These are phyloP conservation scores for Apiotrichum mycotoxinovorans DNA, from an alignment of 1,284 basidiomycete genomes.

Conservation along the genomic window DNA sequence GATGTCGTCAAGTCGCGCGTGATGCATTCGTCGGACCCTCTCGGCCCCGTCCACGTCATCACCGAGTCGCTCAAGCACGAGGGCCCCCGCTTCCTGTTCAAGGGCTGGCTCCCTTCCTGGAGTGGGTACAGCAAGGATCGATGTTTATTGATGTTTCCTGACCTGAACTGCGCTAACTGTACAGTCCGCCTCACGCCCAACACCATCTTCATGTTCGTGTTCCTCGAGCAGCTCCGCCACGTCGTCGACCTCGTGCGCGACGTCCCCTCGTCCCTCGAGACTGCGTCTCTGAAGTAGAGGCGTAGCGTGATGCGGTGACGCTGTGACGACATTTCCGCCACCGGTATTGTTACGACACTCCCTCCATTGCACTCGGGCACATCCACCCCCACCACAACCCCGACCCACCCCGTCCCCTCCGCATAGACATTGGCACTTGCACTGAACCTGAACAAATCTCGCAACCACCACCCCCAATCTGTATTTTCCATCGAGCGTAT, in stretches of 20 bases:
- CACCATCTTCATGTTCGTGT: slow-evolving; percentile 51
- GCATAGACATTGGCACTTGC: too few relatives aligned
- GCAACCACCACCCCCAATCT: too few relatives aligned
- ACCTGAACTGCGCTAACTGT: not conserved
- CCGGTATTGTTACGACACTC: too few relatives aligned
- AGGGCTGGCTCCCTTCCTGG: slow-evolving; percentile 58
- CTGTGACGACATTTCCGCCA: too few relatives aligned
- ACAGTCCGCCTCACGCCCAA: slow-evolving; percentile 52
- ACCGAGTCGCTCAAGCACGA: slow-evolving; percentile 29
- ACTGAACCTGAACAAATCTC: too few relatives aligned
- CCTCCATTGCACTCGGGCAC: too few relatives aligned
- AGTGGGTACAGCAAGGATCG: slow-evolving; percentile 38
- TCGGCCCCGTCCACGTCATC: slow-evolving; percentile 28
- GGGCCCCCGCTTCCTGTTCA: slow-evolving; percentile 54
- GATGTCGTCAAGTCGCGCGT: slow-evolving; percentile 55
- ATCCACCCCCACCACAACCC: too few relatives aligned
- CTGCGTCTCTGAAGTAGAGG: not conserved
- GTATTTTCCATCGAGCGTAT: too few relatives aligned
- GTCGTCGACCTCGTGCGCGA: slow-evolving; percentile 32
- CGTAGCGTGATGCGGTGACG: too few relatives aligned
- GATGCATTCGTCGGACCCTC: slow-evolving; percentile 47
- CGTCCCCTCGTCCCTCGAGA: not conserved
- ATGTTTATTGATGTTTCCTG: not conserved
- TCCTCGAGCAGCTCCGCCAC: slow-evolving; percentile 47
- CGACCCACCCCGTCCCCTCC: too few relatives aligned